Base-by-base conservation (phyloP, 2,329 filamentous ascomycete genomes). In the Botryosphaeria agaves region DNA sequence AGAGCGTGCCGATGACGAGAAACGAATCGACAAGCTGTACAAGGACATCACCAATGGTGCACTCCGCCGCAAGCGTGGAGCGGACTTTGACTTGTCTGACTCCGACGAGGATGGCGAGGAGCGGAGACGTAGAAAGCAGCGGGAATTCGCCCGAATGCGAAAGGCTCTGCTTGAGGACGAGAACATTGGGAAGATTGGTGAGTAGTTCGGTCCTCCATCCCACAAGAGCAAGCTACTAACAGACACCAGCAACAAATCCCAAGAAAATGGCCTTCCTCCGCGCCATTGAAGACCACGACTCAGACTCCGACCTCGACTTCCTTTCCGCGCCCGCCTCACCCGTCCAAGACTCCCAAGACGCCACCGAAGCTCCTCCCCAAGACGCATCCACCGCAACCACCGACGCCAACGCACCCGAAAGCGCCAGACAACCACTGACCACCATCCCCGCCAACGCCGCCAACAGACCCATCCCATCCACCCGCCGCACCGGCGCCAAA, bases 21-120 rank as follows among this genome's bases (percentile, higher is more conserved):
- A 87, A 43, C 73, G 81, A 40, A 77, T 94, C 9, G 79, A 85
- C 44, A 89, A 89, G 57, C 68, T 98, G 30, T 83, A 89, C 64
- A 85, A 81, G 42, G 87, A 95, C 47, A 77, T 98, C 43, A 89
- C 82, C 4, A 91, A 78, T 8, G 89, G 89, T 30, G 77, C 74
- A 51, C 67, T 98, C 29, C 77, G 85, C 7, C 76, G 82, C 37
- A 87, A 91, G 49, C 75, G 80, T 26, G 66, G 62, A 14, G 70
- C 47, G 7, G 79, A 76, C 37, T 67, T 80, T 48, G 79, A 85
- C 42, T 76, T 85, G 7, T 85, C 83, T 4, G 89, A 95, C 49
- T 87, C 82, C 2, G 87, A 94, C 40, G 83, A 79, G 38, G 72
- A 77, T 12, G 51, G 43, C 6, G 80, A 87, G 44, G 71, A 77